phyloP scores from a whole-genome alignment of 2,329 filamentous ascomycete genomes.

The Teratosphaeria zuluensis region DNA sequence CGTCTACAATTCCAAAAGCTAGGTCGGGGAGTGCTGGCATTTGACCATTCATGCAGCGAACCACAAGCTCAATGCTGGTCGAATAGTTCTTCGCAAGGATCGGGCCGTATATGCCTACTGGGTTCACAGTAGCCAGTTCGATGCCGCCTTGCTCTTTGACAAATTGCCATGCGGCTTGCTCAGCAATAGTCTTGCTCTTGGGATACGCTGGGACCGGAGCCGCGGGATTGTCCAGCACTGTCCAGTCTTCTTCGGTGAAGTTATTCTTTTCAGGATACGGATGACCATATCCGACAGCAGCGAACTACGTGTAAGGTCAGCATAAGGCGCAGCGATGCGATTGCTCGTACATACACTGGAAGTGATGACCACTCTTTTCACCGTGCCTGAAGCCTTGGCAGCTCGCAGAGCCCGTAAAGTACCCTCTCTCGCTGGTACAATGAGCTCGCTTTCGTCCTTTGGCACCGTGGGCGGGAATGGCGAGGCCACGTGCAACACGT shows the following conservation, averaged over 20 bases:
- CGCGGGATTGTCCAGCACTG: constrained; percentile 9
- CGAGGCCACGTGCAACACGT: constrained; percentile 23
- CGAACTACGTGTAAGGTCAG: background rate
- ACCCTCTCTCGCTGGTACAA: constrained; percentile 26
- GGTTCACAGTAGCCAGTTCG: constrained; percentile 23
- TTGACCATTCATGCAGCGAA: constrained; percentile 21
- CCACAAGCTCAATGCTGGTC: constrained; percentile 16
- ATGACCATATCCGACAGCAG: constrained; percentile 15
- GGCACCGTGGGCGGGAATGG: constrained; percentile 19
- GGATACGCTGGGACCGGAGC: constrained; percentile 16
- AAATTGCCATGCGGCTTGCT: constrained; percentile 27
- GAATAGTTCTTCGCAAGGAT: constrained; percentile 18
- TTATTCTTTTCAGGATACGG: constrained; percentile 6
- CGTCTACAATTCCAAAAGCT: constrained; percentile 21
- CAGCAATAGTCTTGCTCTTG: constrained; percentile 28
- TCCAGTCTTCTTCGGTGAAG: constrained; percentile 27
- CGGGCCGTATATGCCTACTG: constrained; percentile 24
- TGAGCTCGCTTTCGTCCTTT: constrained; percentile 25
- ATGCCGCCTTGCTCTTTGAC: constrained; percentile 21
- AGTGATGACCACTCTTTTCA: constrained; percentile 30
- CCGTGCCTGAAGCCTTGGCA: constrained; percentile 18
- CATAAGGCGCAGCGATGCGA: background rate
- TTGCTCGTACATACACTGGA: background rate
- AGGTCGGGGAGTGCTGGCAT: constrained; percentile 21
- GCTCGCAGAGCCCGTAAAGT: constrained; percentile 23